Percentiles rank a stretch among this genome's conserved stretches.
Conservation (phyloP, 768 basidiomycete genomes). For the Dioszegia hungarica region DNA sequence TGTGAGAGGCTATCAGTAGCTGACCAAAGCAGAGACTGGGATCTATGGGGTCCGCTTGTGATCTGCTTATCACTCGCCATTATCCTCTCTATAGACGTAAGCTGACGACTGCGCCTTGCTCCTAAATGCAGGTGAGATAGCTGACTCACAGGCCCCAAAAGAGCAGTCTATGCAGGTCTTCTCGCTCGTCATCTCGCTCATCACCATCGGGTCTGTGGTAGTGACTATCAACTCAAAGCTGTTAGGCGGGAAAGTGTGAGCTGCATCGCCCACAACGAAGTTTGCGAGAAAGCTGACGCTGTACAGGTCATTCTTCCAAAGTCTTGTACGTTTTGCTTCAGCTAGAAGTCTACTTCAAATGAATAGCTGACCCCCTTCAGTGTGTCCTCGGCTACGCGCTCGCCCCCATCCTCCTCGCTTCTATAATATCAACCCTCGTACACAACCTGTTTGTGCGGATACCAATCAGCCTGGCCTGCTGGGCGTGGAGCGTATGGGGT, state of each 20-base stretch:
- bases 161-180: constrained; percentile 82
- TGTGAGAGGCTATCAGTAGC: neutral
- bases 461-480: constrained; percentile 77
- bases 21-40: constrained; percentile 71
- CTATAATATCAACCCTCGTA: constrained; percentile 77
- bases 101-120: neutral
- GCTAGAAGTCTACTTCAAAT: neutral
- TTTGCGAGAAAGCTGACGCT: constrained; percentile 4
- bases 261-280: neutral
- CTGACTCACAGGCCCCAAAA: constrained; percentile 62
- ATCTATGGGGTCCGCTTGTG: constrained; percentile 91
- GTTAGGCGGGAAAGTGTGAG: constrained; percentile 52
- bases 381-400: constrained; percentile 94
- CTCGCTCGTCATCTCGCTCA: constrained; percentile 87
- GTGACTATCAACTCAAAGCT: constrained; percentile 93
- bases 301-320: constrained; percentile 89
- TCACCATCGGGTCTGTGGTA: constrained; percentile 80
- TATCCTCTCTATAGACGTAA: constrained; percentile 36
- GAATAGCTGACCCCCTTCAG: constrained; percentile 13
- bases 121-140: too few relatives aligned
- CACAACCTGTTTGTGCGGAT: constrained; percentile 74
- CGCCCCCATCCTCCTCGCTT: constrained; percentile 86
- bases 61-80: constrained; percentile 38
- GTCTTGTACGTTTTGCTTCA: constrained; percentile 53
- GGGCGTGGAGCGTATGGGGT: constrained; percentile 99